A percentile compares a stretch with the other conserved stretches of the same genome.
These are phyloP conservation scores for Camellia granthamiana DNA, from an alignment of 148 eudicot genomes.

Conservation along the genomic window DNA sequence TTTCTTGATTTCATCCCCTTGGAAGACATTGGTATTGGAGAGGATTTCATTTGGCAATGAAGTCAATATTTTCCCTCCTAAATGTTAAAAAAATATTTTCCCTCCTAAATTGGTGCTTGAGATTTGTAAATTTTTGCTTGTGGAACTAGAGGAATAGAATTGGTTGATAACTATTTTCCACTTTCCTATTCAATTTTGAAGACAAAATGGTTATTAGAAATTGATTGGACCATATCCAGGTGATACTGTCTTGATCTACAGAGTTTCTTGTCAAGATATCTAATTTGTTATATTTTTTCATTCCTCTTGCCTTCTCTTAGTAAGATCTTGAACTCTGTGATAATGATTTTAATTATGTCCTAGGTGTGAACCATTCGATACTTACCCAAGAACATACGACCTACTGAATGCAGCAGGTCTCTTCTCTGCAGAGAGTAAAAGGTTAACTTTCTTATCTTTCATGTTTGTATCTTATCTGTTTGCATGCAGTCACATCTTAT, in stretches of 20 bases:
- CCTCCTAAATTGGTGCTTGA: no score
- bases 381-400: conserved; percentile 77
- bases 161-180: no score
- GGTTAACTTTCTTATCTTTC: conserved; percentile 27
- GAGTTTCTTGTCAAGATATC: no score
- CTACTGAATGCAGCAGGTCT: conserved; percentile 59
- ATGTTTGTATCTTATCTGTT: background rate
- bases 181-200: no score
- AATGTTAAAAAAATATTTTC: no score
- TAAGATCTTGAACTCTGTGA: background rate
- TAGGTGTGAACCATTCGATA: conserved; percentile 86
- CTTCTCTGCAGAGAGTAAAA: conserved; percentile 57
- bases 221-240: background rate
- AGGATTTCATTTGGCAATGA: background rate
- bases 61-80: background rate
- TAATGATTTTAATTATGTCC: conserved; percentile 12
- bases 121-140: no score
- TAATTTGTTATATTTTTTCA: no score
- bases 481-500: background rate
- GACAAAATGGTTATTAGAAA: background rate
- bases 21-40: no score
- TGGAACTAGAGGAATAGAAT: no score
- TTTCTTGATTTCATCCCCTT: no score
- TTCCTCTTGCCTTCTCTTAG: background rate
- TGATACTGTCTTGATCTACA: background rate